Evolutionary conservation across 441 rosid species (phyloP).

Genomic region (Arabidopsis lyrata): DNA sequence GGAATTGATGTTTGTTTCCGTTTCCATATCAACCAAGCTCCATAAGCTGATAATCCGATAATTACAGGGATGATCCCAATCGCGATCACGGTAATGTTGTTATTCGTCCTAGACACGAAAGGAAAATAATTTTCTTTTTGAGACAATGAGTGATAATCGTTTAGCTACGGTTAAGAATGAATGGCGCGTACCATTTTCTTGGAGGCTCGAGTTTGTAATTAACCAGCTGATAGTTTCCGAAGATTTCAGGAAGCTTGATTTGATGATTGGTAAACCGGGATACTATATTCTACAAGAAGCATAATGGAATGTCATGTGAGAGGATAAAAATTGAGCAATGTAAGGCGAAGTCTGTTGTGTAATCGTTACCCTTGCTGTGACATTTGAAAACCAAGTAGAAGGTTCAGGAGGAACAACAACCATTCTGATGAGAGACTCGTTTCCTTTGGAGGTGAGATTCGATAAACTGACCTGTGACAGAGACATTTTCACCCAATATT

Average conservation of each 20-base stretch:
- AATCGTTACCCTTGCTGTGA: constrained; percentile 61
- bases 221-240: constrained; percentile 68
- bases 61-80: constrained; percentile 33
- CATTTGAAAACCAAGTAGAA: constrained; percentile 60
- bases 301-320: not conserved
- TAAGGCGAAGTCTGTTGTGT: constrained; percentile 6
- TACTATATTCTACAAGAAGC: constrained; percentile 58
- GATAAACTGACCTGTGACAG: constrained; percentile 61
- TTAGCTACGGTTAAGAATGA: not conserved
- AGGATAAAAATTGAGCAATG: not conserved
- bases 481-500: constrained; percentile 23
- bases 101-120: constrained; percentile 51
- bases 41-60: constrained; percentile 58
- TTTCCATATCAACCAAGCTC: constrained; percentile 63
- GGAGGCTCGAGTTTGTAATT: constrained; percentile 71
- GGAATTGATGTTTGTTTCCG: constrained; percentile 47
- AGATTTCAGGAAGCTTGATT: constrained; percentile 64
- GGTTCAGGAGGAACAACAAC: constrained; percentile 63
- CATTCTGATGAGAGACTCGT: constrained; percentile 59
- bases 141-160: not conserved
- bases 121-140: not conserved
- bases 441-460: constrained; percentile 64
- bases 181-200: constrained; percentile 48
- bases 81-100: constrained; percentile 41
- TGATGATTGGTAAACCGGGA: constrained; percentile 67